Percentiles rank a stretch among this genome's conserved stretches.
Evolutionary conservation across 108 stramenopile genomes (phyloP).

Genomic region (Conticribra weissflogii): DNA sequence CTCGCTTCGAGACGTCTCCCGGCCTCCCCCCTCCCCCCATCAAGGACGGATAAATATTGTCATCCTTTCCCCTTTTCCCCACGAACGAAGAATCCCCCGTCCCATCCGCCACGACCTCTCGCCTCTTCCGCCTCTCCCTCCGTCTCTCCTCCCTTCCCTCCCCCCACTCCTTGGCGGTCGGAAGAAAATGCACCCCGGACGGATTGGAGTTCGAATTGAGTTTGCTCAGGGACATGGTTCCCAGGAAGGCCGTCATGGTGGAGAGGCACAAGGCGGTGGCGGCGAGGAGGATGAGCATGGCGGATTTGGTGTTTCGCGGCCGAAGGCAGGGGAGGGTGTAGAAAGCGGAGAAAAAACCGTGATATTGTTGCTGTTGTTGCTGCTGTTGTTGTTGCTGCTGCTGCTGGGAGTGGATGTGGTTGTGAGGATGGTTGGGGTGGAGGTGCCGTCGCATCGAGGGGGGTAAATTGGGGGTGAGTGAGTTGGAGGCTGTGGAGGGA

Average conservation of each 20-base stretch:
- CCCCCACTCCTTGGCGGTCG: slow-evolving; percentile 40
- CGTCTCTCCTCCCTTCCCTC: slow-evolving; percentile 39
- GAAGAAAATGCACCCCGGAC: slow-evolving; percentile 28
- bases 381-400: no score
- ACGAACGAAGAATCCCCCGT: not conserved
- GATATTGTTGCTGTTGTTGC: no score
- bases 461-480: no score
- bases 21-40: slow-evolving; percentile 2
- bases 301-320: slow-evolving; percentile 24
- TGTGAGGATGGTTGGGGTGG: slow-evolving; percentile 4
- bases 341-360: no score
- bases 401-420: no score
- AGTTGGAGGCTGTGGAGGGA: no score
- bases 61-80: slow-evolving; percentile 1
- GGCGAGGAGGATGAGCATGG: slow-evolving; percentile 16
- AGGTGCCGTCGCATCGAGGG: not conserved
- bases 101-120: slow-evolving; percentile 7
- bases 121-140: slow-evolving; percentile 17
- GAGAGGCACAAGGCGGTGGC: slow-evolving; percentile 29
- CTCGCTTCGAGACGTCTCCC: not conserved
- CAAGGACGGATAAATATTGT: slow-evolving; percentile 19
- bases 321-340: slow-evolving; percentile 50
- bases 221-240: slow-evolving; percentile 24
- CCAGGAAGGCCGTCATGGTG: slow-evolving; percentile 28
- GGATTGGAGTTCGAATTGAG: slow-evolving; percentile 14